Evolutionary conservation across 441 rosid species (phyloP), one percentile per base, ranked within the genome.

Genomic region (California macrophylla): DNA sequence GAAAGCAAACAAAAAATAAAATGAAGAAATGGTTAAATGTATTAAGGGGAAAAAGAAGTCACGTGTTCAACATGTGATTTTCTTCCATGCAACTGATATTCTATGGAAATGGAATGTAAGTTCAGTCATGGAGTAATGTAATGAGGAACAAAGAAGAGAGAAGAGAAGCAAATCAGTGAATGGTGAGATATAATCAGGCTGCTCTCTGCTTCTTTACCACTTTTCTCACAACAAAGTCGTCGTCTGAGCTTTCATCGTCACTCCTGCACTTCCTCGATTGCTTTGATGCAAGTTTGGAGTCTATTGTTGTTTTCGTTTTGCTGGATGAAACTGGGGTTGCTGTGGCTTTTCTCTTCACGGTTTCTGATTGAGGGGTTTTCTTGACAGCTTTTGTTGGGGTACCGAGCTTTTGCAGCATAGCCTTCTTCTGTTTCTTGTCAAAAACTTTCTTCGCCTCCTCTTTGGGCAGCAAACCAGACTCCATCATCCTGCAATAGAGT

Each of bases 401-500:
- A 60, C 71, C 74, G 8, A 82, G 70, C 76, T 84, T 90, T 50
- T 73, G 79, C 47, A 36, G 68, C 62, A 78, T 80, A 73, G 21
- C 73, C 81, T 79, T 85, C 77, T 79, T 83, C 71, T 71, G 87
- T 81, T 91, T 93, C 81, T 76, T 88, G 71, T 83, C 93, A 2
- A 80, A 82, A 26, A 85, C 85, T 78, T 87, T 83, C 81, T 79
- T 86, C 50, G 97, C 97, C 78, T 72, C 84, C 4, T 81, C 93
- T 61, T 78, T 68, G 26, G 97, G 66, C 28, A 91, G 96, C 81
- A 93, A 84, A 45, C 98, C 97, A 20, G 89, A 93, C 68, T 91
- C 98, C 97, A 93, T 91, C 92, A 93, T 87, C 97, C 95, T 91
- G 82, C 72, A 77, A 71, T 64, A 8, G 23, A 20, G 58, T 16